phyloP scores from a whole-genome alignment of 495 filamentous ascomycete species.

The Tuber calosporum region DNA sequence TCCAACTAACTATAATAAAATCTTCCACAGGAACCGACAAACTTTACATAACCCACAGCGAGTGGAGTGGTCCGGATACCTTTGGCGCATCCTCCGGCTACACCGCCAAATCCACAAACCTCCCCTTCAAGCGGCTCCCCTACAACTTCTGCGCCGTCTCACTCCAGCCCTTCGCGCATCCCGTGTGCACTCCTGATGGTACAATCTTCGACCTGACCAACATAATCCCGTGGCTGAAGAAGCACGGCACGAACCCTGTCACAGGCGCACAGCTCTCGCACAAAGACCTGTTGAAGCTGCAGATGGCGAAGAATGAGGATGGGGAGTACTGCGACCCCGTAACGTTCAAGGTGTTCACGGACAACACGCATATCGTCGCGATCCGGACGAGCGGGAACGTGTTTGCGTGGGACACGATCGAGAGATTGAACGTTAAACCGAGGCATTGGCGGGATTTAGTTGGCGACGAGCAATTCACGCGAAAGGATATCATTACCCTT shows the following conservation, averaged over 20 bases:
- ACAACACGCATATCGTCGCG: conserved; percentile 95
- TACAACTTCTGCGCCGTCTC: conserved; percentile 98
- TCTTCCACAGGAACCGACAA: conserved; percentile 51
- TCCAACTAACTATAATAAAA: conserved; percentile 18
- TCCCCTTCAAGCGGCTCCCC: conserved; percentile 76
- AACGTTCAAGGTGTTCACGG: conserved; percentile 92
- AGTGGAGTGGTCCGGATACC: conserved; percentile 89
- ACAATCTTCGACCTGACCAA: conserved; percentile 82
- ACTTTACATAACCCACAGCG: conserved; percentile 73
- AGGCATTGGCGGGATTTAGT: conserved; percentile 95
- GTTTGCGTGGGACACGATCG: conserved; percentile 90
- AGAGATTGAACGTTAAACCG: conserved; percentile 91
- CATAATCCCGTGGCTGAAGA: conserved; percentile 85
- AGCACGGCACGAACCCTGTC: conserved; percentile 84
- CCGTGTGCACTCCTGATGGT: conserved; percentile 71
- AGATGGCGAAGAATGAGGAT: conserved; percentile 86
- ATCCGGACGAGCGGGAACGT: conserved; percentile 74
- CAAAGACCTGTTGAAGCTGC: conserved; percentile 81
- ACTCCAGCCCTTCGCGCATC: conserved; percentile 82
- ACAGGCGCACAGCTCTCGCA: conserved; percentile 68
- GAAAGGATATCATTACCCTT: conserved; percentile 90
- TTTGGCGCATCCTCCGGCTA: conserved; percentile 49
- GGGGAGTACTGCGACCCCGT: conserved; percentile 93
- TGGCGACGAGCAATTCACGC: conserved; percentile 74
- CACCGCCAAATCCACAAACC: conserved; percentile 46